Evolutionary conservation across 768 basidiomycete species (phyloP).

Genomic region (Russula olivacea): DNA sequence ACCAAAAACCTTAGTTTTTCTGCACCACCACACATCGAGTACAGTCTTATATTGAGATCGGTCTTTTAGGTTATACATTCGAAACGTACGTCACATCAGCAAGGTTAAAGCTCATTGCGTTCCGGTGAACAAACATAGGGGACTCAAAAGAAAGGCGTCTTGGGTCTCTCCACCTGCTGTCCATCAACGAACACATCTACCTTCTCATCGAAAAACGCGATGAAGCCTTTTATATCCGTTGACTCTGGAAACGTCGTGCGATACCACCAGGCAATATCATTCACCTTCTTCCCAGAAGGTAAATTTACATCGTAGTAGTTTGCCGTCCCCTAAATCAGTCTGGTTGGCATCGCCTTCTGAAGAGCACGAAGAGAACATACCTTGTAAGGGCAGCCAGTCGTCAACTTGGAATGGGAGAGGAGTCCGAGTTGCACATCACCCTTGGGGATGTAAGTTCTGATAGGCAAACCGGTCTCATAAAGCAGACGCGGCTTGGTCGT

Average conservation of each 20-base stretch:
- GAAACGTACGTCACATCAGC: neutral
- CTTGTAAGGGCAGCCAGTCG: slow-evolving; percentile 59
- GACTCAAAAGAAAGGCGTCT: neutral
- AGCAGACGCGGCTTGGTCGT: slow-evolving; percentile 49
- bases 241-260: slow-evolving; percentile 48
- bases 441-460: slow-evolving; percentile 57
- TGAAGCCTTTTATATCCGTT: slow-evolving; percentile 43
- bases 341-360: neutral
- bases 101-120: neutral
- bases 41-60: neutral
- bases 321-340: slow-evolving; percentile 45
- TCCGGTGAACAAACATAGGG: neutral
- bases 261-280: slow-evolving; percentile 61
- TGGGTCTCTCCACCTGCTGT: slow-evolving; percentile 38
- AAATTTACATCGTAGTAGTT: slow-evolving; percentile 50
- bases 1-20: neutral
- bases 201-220: slow-evolving; percentile 63
- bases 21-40: too few relatives aligned
- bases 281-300: slow-evolving; percentile 39
- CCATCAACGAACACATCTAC: slow-evolving; percentile 62
- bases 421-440: slow-evolving; percentile 48
- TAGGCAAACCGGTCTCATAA: slow-evolving; percentile 51
- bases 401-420: slow-evolving; percentile 42
- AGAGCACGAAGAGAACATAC: slow-evolving; percentile 31
- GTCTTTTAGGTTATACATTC: neutral